Percentiles rank a stretch among this genome's conserved stretches.
phyloP scores from a whole-genome alignment of 805 yeast genomes.

The Cyberlindnera euphorbiiphila region DNA sequence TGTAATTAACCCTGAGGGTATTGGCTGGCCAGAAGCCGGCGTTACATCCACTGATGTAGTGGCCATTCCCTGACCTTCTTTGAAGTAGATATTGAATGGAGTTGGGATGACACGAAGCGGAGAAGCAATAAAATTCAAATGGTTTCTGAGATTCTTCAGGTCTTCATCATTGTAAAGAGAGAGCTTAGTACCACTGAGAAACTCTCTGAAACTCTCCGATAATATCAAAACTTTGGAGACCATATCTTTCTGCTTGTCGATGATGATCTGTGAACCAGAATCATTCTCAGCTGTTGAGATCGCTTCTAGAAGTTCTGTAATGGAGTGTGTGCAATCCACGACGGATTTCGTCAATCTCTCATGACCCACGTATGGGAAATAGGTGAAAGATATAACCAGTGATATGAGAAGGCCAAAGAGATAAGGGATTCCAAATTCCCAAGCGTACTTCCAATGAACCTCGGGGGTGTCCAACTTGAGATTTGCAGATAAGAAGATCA shows the following conservation, averaged over 20 bases:
- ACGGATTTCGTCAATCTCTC: slow-evolving; percentile 28
- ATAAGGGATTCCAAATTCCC: slow-evolving; percentile 44
- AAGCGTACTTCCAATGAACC: slow-evolving; percentile 32
- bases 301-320: slow-evolving; percentile 26
- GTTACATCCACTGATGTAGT: slow-evolving; percentile 4
- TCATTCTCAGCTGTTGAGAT: slow-evolving; percentile 4
- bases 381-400: slow-evolving; percentile 30
- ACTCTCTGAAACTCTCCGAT: slow-evolving; percentile 41
- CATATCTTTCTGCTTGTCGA: slow-evolving; percentile 29
- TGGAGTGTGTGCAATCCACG: slow-evolving; percentile 22
- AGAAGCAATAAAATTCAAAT: slow-evolving; percentile 36
- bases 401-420: slow-evolving; percentile 40
- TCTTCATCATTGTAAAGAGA: slow-evolving; percentile 32
- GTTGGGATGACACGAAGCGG: slow-evolving; percentile 41
- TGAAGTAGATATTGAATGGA: slow-evolving; percentile 15
- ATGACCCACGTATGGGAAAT: slow-evolving; percentile 42
- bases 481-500: slow-evolving; percentile 32
- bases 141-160: slow-evolving; percentile 37
- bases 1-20: slow-evolving; percentile 28
- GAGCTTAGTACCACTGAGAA: slow-evolving; percentile 37
- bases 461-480: slow-evolving; percentile 26
- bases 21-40: slow-evolving; percentile 1
- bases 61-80: background rate
- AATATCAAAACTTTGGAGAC: slow-evolving; percentile 31
- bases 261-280: slow-evolving; percentile 19